A percentile compares a stretch with the other conserved stretches of the same genome.
Evolutionary conservation across 495 filamentous ascomycete genomes (phyloP).

Genomic region (Physcia stellaris): DNA sequence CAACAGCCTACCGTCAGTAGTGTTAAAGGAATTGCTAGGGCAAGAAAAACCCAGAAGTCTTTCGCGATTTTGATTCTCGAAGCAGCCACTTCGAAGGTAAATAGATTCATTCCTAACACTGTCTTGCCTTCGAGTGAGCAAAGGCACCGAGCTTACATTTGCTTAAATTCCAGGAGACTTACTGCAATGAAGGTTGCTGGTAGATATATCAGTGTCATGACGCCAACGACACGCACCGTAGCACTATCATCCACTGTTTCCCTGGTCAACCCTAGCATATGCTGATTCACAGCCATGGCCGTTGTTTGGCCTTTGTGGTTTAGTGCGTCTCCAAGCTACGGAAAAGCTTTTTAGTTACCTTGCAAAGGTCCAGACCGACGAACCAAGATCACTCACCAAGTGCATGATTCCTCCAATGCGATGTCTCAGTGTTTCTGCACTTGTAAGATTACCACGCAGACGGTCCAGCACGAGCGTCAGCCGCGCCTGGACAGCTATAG

Average conservation of each 20-base stretch:
- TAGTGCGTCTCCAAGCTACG: constrained; percentile 8
- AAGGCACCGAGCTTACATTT: not conserved
- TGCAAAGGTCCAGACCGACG: too few species aligned
- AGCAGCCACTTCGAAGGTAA: constrained; percentile 5
- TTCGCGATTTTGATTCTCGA: constrained; percentile 4
- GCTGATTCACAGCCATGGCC: constrained; percentile 4
- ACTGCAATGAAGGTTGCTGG: constrained; percentile 14
- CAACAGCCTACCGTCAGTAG: constrained; percentile 3
- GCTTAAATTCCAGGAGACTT: not conserved
- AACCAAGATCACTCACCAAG: too few species aligned
- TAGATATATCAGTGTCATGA: constrained; percentile 15
- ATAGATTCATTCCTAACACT: constrained; percentile 10
- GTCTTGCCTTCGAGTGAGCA: not conserved
- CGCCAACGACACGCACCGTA: constrained; percentile 14
- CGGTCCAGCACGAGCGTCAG: not conserved
- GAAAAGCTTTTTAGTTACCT: not conserved
- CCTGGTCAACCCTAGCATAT: constrained; percentile 9
- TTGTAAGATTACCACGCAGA: not conserved
- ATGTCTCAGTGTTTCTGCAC: not conserved
- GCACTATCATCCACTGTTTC: constrained; percentile 13
- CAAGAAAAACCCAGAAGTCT: constrained; percentile 9
- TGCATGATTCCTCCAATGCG: too few species aligned
- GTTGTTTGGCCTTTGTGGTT: constrained; percentile 10
- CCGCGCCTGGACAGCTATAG: not conserved
- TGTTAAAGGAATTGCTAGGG: constrained; percentile 6